A percentile compares a stretch with the other conserved stretches of the same genome.
Evolutionary conservation across 2,329 filamentous ascomycete genomes (phyloP).

Genomic region (Huntiella bhutanensis): DNA sequence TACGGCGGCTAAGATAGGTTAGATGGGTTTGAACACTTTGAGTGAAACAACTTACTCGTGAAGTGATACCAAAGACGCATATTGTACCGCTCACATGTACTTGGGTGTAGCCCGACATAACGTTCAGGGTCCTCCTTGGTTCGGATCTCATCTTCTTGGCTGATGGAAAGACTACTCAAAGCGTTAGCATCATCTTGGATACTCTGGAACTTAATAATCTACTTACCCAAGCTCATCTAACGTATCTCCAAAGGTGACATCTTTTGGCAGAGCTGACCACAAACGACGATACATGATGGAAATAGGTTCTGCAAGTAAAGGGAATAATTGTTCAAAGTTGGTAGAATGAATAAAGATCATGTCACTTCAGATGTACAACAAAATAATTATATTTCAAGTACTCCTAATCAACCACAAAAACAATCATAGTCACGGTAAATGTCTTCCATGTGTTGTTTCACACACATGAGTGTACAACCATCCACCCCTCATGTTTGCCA

Average conservation of each 20-base stretch:
- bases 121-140: slow-evolving; percentile 45
- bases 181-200: neutral
- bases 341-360: no score
- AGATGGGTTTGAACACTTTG: neutral
- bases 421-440: no score
- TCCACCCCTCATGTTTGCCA: no score
- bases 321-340: no score
- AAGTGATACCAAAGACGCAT: slow-evolving; percentile 54
- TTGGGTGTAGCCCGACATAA: slow-evolving; percentile 58
- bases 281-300: slow-evolving; percentile 56
- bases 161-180: slow-evolving; percentile 57
- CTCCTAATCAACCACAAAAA: no score
- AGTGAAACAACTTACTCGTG: slow-evolving; percentile 34
- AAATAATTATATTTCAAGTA: no score
- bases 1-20: slow-evolving; percentile 33
- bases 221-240: slow-evolving; percentile 54
- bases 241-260: slow-evolving; percentile 45
- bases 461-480: no score
- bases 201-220: neutral
- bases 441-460: no score
- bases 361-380: no score
- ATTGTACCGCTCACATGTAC: slow-evolving; percentile 59
- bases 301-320: neutral
- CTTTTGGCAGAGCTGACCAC: slow-evolving; percentile 48
- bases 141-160: slow-evolving; percentile 54